phyloP scores from a whole-genome alignment of 1,139 yeast species.

The Hansenula sp. region DNA sequence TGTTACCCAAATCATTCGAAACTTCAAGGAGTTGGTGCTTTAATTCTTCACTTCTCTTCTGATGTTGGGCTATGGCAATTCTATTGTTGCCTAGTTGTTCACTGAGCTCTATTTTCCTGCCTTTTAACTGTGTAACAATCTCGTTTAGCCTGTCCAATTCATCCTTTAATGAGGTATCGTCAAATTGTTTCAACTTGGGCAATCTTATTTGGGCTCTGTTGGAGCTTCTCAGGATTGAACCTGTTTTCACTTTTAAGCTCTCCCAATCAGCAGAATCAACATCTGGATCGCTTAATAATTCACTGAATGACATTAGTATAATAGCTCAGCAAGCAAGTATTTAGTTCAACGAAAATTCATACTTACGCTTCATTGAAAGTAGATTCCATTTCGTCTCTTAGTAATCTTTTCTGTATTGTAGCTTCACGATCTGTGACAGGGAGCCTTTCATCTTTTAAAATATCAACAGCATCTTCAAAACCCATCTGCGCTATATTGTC shows the following conservation, averaged over 20 bases:
- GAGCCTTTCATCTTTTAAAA: conserved; percentile 32
- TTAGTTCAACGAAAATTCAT: conserved; percentile 7
- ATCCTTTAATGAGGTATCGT: neutral
- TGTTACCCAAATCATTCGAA: too few relatives aligned
- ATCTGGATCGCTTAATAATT: conserved; percentile 23
- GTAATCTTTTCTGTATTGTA: conserved; percentile 20
- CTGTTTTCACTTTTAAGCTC: conserved; percentile 13
- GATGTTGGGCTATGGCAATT: too few relatives aligned
- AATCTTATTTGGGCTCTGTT: neutral
- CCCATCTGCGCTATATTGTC: conserved; percentile 28
- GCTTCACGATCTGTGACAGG: conserved; percentile 28
- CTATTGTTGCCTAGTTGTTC: neutral
- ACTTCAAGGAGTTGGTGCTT: too few relatives aligned
- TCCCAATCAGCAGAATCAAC: conserved; percentile 25
- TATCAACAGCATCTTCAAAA: conserved; percentile 23
- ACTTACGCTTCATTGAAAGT: conserved; percentile 33
- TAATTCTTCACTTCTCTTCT: too few relatives aligned
- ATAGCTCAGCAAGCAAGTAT: conserved; percentile 18
- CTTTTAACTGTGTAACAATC: neutral
- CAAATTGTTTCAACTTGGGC: conserved; percentile 9
- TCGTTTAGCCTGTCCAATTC: neutral
- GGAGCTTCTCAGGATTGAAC: conserved; percentile 1
- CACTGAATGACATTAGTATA: conserved; percentile 22
- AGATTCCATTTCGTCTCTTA: conserved; percentile 35
- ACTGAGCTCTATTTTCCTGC: neutral